Percentiles rank a stretch among this genome's conserved stretches.
These are phyloP conservation scores for Ceratobasidium theobromae DNA, from an alignment of 1,284 basidiomycete species.

Conservation along the genomic window DNA sequence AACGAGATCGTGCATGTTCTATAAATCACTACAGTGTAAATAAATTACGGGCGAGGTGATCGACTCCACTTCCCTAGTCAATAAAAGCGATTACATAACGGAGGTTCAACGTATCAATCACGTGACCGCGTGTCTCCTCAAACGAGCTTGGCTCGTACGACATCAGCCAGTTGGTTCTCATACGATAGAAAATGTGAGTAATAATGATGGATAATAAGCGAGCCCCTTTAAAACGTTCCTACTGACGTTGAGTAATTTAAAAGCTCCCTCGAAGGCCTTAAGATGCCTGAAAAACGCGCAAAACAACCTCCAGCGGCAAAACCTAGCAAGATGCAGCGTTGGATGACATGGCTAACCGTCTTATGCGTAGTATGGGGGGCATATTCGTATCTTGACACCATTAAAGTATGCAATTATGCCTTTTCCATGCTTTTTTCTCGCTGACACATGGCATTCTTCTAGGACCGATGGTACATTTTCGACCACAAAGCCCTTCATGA, in stretches of 20 bases:
- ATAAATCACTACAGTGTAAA: too few relatives aligned
- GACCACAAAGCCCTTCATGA: conserved; percentile 64
- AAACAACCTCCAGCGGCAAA: conserved; percentile 16
- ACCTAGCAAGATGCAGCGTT: conserved; percentile 13
- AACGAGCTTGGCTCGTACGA: conserved; percentile 20
- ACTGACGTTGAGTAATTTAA: not conserved
- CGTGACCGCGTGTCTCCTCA: conserved; percentile 10
- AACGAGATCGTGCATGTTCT: too few relatives aligned
- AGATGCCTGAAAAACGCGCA: conserved; percentile 18
- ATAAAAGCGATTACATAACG: too few relatives aligned
- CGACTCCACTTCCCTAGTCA: too few relatives aligned
- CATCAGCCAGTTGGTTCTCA: not conserved
- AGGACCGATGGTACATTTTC: conserved; percentile 69
- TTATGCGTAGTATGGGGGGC: conserved; percentile 41
- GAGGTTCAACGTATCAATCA: not conserved
- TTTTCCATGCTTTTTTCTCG: conserved; percentile 49
- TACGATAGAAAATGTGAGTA: not conserved
- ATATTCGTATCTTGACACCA: conserved; percentile 56
- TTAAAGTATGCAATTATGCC: conserved; percentile 50
- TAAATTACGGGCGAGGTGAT: too few relatives aligned
- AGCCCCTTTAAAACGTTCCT: not conserved
- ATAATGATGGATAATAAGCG: not conserved
- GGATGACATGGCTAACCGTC: conserved; percentile 26
- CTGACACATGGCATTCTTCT: not conserved
- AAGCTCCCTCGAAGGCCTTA: not conserved